Conservation (phyloP, 2,329 filamentous ascomycete species). For the Hirsutella thompsonii region DNA sequence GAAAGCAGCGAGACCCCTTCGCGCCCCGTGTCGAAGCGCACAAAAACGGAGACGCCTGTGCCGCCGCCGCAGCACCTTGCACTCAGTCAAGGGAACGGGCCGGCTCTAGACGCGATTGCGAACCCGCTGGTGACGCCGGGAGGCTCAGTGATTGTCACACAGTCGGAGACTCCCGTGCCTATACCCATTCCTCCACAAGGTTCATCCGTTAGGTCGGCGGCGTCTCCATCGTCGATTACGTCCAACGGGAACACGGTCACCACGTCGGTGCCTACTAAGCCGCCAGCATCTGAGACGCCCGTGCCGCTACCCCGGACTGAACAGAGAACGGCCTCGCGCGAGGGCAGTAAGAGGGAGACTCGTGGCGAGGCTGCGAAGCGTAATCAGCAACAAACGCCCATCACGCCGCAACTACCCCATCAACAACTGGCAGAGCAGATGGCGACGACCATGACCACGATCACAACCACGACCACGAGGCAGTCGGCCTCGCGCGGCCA, state of each 20-base stretch:
- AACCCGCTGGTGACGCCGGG: slow-evolving; percentile 4
- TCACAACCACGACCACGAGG: no score
- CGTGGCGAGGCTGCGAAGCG: slow-evolving; percentile 30
- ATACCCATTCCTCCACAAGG: slow-evolving; percentile 20
- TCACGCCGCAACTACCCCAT: slow-evolving; percentile 5
- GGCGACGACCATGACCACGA: no score
- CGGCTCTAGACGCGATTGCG: slow-evolving; percentile 13
- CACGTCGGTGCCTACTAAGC: slow-evolving; percentile 16
- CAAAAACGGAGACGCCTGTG: slow-evolving; percentile 44
- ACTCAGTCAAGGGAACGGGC: slow-evolving; percentile 14
- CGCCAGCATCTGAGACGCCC: slow-evolving; percentile 20
- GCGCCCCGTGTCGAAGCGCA: slow-evolving; percentile 34
- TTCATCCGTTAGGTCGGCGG: slow-evolving; percentile 15
- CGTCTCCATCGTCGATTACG: slow-evolving; percentile 17
- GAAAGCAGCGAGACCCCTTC: slow-evolving; percentile 13
- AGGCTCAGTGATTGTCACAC: slow-evolving; percentile 7
- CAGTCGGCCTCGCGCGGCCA: slow-evolving; percentile 20
- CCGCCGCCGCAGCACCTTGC: slow-evolving; percentile 28
- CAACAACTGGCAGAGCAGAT: not conserved
- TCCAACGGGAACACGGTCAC: slow-evolving; percentile 10
- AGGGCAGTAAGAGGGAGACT: slow-evolving; percentile 29
- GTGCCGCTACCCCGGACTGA: slow-evolving; percentile 23
- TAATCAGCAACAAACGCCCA: slow-evolving; percentile 18
- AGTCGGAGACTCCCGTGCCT: slow-evolving; percentile 29
- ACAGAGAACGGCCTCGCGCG: slow-evolving; percentile 15